Evolutionary conservation across 2,329 filamentous ascomycete genomes (phyloP), one percentile per base, ranked within the genome.

Genomic region (Lachnellula suecica): DNA sequence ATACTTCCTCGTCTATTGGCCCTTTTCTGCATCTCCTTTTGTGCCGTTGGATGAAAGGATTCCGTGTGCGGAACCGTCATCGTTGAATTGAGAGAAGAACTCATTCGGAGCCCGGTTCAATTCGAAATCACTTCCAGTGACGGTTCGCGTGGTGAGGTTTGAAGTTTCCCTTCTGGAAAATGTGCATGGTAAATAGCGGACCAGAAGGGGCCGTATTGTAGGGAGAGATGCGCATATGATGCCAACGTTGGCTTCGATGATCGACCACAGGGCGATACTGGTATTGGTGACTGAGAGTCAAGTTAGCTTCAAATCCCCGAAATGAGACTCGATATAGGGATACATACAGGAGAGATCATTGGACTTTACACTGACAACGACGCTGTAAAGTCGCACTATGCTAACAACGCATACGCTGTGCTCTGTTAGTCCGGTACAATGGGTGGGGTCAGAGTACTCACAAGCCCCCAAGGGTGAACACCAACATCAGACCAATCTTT

Each of bases 141-240:
- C 5, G 5, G 34, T 37, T n/a, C 17, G 34, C 34, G 11, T n/a
- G 8, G 34, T 37, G 15, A n/a, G 15, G n/a, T 6, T 31, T 10
- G 23, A 13, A 19, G 23, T 17, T 31, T n/a, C 24, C 7, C 23
- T 29, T 37, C 48, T 49, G 11, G 41, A 38, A 17, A 56, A 47
- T 25, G 58, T 44, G 8, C 35, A 29, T 4, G 58, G 58, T 38
- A 60, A 60, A 29, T 49, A 22, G 4, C 49, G 34, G 0, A 44
- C 35, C 27, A 62, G 78, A 10, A 87, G 67, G 1, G 84, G 83
- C 65, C 87, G 87, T 54, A 87, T 67, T 24, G 79, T 82, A 24
- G 84, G 84, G 1, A 87, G 83, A 53, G 81, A 87, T 42, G 79
- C 84, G 9, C 68, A 74, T 34, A 68, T 68, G 19, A 77, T 74